Percentiles rank a stretch among this genome's conserved stretches.
Evolutionary conservation across 805 yeast genomes (phyloP).

Genomic region (Wickerhamomyces subpelliculosus): DNA sequence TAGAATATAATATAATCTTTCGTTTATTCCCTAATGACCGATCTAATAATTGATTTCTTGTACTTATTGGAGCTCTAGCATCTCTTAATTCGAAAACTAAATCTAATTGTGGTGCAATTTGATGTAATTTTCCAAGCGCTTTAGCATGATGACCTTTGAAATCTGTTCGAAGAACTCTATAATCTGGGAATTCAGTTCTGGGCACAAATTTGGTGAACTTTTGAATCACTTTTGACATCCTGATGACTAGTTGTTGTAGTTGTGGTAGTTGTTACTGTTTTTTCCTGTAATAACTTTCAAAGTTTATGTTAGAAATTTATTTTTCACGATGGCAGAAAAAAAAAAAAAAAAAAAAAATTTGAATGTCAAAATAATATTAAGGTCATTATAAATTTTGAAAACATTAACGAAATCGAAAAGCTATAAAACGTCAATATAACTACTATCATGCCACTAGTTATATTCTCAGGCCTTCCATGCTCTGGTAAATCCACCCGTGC

Average conservation of each 20-base stretch:
- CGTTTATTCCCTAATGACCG: conserved; percentile 46
- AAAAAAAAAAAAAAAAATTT: conserved; percentile 1
- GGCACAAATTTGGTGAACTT: conserved; percentile 46
- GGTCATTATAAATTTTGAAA: not conserved
- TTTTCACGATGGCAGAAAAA: no score
- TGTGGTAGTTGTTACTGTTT: no score
- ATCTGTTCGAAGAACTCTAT: conserved; percentile 63
- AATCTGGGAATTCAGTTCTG: conserved; percentile 63
- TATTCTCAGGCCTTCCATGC: conserved; percentile 80
- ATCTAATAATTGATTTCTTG: conserved; percentile 76
- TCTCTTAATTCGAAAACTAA: conserved; percentile 82
- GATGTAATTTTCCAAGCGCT: conserved; percentile 62
- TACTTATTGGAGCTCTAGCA: conserved; percentile 80
- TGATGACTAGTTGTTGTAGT: no score
- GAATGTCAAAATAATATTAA: not conserved
- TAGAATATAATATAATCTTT: conserved; percentile 68
- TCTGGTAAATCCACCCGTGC: conserved; percentile 83
- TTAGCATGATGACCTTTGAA: conserved; percentile 88
- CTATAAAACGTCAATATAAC: not conserved
- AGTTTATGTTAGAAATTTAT: no score
- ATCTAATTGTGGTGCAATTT: conserved; percentile 73
- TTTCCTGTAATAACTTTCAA: no score
- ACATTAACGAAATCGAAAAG: no score
- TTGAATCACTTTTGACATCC: not conserved
- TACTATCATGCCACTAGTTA: conserved; percentile 70